phyloP scores from a whole-genome alignment of 2,329 filamentous ascomycete species.

The Monilinia fructicola region DNA sequence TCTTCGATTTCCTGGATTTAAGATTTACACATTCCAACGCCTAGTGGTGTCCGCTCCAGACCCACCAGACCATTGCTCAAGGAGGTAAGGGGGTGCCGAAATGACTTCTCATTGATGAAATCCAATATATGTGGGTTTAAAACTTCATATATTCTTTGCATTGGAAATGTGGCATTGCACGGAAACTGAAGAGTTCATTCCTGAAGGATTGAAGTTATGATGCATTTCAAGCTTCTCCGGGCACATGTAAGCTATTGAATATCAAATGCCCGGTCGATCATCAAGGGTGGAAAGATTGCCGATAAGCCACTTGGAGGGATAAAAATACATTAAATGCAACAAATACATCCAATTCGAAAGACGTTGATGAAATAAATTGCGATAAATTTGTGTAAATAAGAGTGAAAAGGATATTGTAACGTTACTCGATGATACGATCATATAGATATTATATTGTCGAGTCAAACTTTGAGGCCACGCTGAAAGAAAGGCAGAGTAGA shows the following conservation, averaged over 20 bases:
- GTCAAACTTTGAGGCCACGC: background rate
- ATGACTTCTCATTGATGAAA: slow-evolving; percentile 4
- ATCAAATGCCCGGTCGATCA: slow-evolving; percentile 14
- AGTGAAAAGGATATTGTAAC: slow-evolving; percentile 3
- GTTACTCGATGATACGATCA: slow-evolving; percentile 8
- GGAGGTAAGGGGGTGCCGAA: slow-evolving; percentile 7
- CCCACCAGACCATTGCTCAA: background rate
- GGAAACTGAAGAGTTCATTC: background rate
- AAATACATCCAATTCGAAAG: background rate
- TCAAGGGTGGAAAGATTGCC: slow-evolving; percentile 19
- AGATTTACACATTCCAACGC: slow-evolving; percentile 5
- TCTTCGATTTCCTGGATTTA: background rate
- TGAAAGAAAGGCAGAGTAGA: background rate
- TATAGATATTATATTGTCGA: background rate
- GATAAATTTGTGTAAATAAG: too few relatives aligned
- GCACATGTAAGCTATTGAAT: slow-evolving; percentile 9
- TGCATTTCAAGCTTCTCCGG: slow-evolving; percentile 17
- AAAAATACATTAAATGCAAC: background rate
- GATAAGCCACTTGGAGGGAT: slow-evolving; percentile 17
- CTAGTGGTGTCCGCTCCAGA: background rate
- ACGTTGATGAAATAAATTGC: background rate
- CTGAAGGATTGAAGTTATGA: background rate
- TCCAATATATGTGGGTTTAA: slow-evolving; percentile 1
- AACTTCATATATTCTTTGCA: background rate
- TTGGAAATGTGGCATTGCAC: background rate